phyloP scores from a whole-genome alignment of 306 rosid genomes.

The Castanea mollissima region DNA sequence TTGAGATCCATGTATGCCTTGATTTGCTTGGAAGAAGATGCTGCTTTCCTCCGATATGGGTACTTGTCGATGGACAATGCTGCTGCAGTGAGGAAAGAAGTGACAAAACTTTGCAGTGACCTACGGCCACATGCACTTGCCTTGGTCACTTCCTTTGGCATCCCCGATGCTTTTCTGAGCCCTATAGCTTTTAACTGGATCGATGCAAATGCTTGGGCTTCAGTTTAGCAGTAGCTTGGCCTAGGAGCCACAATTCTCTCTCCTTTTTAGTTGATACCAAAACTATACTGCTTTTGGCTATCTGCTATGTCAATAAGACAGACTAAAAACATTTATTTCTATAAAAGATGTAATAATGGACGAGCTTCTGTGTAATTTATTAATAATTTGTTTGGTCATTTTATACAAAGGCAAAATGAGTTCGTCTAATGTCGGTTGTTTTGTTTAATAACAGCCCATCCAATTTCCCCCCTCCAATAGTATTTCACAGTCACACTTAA shows the following conservation, averaged over 20 bases:
- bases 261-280: neutral
- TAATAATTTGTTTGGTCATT: neutral
- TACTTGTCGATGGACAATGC: conserved; percentile 59
- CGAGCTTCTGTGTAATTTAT: neutral
- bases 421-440: neutral
- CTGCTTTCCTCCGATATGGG: conserved; percentile 75
- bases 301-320: conserved; percentile 2
- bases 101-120: conserved; percentile 63
- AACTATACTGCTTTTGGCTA: neutral
- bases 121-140: conserved; percentile 84
- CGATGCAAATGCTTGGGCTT: conserved; percentile 77
- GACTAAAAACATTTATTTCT: neutral
- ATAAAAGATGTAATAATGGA: neutral
- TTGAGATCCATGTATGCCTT: conserved; percentile 79
- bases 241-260: conserved; percentile 10
- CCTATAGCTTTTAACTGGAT: conserved; percentile 88
- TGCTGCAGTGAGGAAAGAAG: conserved; percentile 72
- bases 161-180: conserved; percentile 85
- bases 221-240: conserved; percentile 42
- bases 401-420: neutral
- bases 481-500: too few relatives aligned
- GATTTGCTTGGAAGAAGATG: conserved; percentile 79
- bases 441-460: neutral
- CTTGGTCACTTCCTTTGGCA: conserved; percentile 85
- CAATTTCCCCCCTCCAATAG: too few relatives aligned